Evolutionary conservation across 805 yeast genomes (phyloP).

Genomic region (Myxozyma geophila): DNA sequence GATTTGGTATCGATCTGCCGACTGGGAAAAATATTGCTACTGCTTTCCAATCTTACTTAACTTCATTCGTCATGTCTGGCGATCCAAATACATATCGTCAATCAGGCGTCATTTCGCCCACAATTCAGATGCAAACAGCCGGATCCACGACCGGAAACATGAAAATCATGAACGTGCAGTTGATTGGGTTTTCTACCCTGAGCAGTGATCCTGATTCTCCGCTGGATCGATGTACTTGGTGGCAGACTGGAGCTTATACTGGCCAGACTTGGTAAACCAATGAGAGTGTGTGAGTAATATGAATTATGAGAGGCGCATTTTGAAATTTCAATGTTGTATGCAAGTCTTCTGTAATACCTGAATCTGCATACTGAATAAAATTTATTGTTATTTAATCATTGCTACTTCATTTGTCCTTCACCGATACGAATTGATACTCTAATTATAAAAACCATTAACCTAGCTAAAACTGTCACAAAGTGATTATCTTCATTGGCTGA

Average conservation of each 20-base stretch:
- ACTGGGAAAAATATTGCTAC: not conserved
- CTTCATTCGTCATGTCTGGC: not conserved
- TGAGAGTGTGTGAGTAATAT: no score
- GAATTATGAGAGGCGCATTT: no score
- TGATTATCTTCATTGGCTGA: no score
- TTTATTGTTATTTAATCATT: no score
- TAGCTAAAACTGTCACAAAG: no score
- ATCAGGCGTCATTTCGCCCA: not conserved
- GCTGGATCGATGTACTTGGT: not conserved
- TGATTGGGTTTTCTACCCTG: not conserved
- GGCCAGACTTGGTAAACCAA: not conserved
- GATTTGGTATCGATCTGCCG: not conserved
- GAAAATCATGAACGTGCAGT: not conserved
- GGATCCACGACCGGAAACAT: conserved; percentile 1
- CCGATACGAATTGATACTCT: no score
- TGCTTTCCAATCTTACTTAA: not conserved
- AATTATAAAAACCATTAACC: no score
- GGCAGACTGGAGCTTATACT: conserved; percentile 6
- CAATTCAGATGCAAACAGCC: not conserved
- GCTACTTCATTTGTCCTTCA: no score
- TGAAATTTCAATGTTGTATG: no score
- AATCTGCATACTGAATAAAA: no score
- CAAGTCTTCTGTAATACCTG: no score
- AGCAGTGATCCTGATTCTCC: not conserved
- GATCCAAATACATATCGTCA: conserved; percentile 6